Conservation (phyloP, 495 filamentous ascomycete species). For the Darksidea phi region DNA sequence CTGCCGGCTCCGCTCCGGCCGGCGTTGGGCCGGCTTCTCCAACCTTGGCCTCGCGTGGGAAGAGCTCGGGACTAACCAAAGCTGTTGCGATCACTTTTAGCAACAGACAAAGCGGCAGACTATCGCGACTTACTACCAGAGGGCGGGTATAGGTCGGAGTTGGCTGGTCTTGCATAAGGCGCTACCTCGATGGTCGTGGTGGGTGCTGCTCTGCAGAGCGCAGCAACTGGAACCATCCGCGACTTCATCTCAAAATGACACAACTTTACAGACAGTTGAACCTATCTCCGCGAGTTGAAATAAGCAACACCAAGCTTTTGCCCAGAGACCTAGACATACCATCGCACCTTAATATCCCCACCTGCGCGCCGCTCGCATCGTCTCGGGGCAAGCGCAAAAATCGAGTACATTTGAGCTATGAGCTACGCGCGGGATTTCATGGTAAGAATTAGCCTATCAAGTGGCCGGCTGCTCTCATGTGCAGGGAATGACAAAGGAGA, state of each 20-base stretch:
- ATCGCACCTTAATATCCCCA: not conserved
- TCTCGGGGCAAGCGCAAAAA: too few species aligned
- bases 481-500: too few species aligned
- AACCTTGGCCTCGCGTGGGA: constrained; percentile 7
- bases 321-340: not conserved
- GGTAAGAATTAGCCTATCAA: too few species aligned
- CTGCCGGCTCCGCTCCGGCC: constrained; percentile 7
- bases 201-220: not conserved
- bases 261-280: not conserved
- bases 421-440: too few species aligned
- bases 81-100: not conserved
- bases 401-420: too few species aligned
- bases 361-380: too few species aligned
- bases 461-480: too few species aligned
- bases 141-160: constrained; percentile 1
- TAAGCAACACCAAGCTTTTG: not conserved
- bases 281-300: not conserved
- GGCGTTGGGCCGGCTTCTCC: constrained; percentile 11
- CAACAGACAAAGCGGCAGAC: not conserved
- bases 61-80: constrained; percentile 2
- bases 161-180: not conserved
- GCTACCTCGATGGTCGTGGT: not conserved
- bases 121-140: constrained; percentile 4
- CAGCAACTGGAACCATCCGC: not conserved
- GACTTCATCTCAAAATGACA: not conserved